These are phyloP conservation scores for Flaveria sonorensis DNA, from an alignment of 129 eudicot species.

Conservation along the genomic window DNA sequence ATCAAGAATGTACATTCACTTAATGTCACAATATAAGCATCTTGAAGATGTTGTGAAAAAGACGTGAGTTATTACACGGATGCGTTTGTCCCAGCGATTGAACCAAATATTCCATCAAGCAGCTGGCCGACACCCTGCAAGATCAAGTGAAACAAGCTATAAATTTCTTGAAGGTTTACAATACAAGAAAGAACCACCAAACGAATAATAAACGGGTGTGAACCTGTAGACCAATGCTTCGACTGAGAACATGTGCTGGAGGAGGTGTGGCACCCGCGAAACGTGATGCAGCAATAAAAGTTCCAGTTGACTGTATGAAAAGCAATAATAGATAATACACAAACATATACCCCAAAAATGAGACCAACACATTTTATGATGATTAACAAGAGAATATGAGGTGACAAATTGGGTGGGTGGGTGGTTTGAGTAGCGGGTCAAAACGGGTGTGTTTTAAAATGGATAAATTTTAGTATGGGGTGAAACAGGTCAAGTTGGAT, in stretches of 20 bases:
- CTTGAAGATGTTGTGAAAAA: slow-evolving; percentile 8
- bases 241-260: slow-evolving; percentile 66
- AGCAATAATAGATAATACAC: background rate
- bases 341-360: background rate
- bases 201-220: background rate
- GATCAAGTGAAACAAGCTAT: background rate
- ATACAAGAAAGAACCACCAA: background rate
- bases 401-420: too few relatives aligned
- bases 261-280: slow-evolving; percentile 71
- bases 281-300: slow-evolving; percentile 61
- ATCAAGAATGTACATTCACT: background rate
- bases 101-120: slow-evolving; percentile 58
- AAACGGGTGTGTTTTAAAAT: too few relatives aligned
- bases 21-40: slow-evolving; percentile 4
- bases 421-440: too few relatives aligned
- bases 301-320: slow-evolving; percentile 52
- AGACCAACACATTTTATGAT: too few relatives aligned
- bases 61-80: slow-evolving; percentile 46
- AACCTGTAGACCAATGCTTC: slow-evolving; percentile 67
- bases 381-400: background rate
- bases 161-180: background rate
- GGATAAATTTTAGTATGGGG: too few relatives aligned
- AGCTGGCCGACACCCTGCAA: slow-evolving; percentile 57
- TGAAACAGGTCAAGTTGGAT: too few relatives aligned
- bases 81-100: slow-evolving; percentile 53